These are phyloP conservation scores for Colletotrichum melonis DNA, from an alignment of 2,329 filamentous ascomycete species.

Conservation along the genomic window DNA sequence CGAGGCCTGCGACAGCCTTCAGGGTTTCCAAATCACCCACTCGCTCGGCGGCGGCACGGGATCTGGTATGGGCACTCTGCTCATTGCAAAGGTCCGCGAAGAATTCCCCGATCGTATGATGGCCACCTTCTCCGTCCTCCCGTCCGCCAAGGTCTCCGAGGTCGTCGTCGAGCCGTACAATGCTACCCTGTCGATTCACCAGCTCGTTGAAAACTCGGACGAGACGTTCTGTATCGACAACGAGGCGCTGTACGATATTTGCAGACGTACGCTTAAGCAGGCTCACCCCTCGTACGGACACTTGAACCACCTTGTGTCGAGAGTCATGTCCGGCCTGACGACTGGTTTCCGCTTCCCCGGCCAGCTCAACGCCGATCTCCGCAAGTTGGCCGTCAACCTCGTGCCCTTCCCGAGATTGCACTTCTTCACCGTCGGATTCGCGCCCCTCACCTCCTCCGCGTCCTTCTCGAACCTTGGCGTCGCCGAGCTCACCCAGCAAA, in stretches of 20 bases:
- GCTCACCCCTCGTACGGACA: constrained; percentile 98
- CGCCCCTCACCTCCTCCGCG: constrained; percentile 85
- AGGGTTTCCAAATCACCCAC: constrained; percentile 99
- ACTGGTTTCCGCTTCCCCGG: constrained; percentile 99
- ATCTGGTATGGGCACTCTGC: constrained; percentile 99
- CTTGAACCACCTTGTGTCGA: constrained; percentile 98
- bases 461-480: constrained; percentile 97
- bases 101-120: constrained; percentile 99
- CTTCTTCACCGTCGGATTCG: constrained; percentile 99
- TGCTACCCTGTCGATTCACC: constrained; percentile 97
- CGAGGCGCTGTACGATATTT: constrained; percentile 99
- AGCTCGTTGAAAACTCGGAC: constrained; percentile 99
- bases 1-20: constrained; percentile 98
- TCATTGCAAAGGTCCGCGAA: constrained; percentile 99
- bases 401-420: constrained; percentile 99
- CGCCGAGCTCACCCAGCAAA: constrained; percentile 98
- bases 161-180: constrained; percentile 99
- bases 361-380: constrained; percentile 99
- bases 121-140: constrained; percentile 99
- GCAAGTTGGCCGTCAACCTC: constrained; percentile 99
- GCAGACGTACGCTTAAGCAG: constrained; percentile 99
- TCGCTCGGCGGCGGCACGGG: constrained; percentile 99
- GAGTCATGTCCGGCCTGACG: constrained; percentile 99
- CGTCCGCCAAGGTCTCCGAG: constrained; percentile 99
- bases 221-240: constrained; percentile 99